A percentile compares a stretch with the other conserved stretches of the same genome.
phyloP scores from a whole-genome alignment of 176 grass and related monocot genomes.

The Musa schizocarpa region DNA sequence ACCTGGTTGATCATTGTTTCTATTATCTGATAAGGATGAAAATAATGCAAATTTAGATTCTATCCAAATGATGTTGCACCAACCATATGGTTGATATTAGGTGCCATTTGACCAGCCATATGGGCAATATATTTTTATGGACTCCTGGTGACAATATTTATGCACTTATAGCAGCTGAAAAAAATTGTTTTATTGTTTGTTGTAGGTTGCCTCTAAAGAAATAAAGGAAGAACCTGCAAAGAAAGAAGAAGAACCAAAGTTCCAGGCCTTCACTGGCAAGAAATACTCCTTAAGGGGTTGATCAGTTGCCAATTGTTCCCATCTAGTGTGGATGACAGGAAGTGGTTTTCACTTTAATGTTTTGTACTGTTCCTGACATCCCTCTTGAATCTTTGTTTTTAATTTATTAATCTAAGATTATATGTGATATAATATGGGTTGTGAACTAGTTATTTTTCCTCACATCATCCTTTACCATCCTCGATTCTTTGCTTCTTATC shows the following conservation, averaged over 20 bases:
- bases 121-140: too few relatives aligned
- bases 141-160: neutral
- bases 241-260: conserved; percentile 54
- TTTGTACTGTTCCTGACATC: too few relatives aligned
- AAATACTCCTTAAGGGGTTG: conserved; percentile 69
- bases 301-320: neutral
- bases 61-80: neutral
- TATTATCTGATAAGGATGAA: neutral
- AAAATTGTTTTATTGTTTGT: neutral
- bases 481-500: too few relatives aligned
- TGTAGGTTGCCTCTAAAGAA: conserved; percentile 45
- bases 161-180: neutral
- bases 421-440: too few relatives aligned
- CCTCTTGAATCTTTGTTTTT: too few relatives aligned
- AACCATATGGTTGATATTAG: too few relatives aligned
- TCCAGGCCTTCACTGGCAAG: conserved; percentile 74
- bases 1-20: neutral
- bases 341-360: too few relatives aligned
- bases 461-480: too few relatives aligned
- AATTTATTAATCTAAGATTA: too few relatives aligned
- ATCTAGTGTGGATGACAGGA: too few relatives aligned
- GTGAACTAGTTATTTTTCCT: too few relatives aligned
- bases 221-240: conserved; percentile 27
- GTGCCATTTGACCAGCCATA: too few relatives aligned
- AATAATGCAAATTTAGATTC: neutral